phyloP scores from a whole-genome alignment of 805 yeast genomes.

The Cyberlindnera mississippiensis region DNA sequence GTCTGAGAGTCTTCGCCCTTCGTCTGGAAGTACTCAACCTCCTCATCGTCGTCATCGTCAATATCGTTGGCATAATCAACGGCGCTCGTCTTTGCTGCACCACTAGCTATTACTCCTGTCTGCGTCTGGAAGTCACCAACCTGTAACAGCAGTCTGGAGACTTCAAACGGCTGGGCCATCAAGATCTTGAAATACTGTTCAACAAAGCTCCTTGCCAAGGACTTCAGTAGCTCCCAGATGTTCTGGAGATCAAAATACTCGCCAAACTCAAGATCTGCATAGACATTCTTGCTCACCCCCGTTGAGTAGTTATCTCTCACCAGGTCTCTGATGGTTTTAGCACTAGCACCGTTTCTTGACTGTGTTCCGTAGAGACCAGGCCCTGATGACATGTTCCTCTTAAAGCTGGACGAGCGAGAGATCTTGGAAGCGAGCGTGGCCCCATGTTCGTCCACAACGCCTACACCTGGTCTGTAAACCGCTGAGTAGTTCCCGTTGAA shows the following conservation, averaged over 20 bases:
- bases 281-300: conserved; percentile 26
- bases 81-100: conserved; percentile 4
- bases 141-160: conserved; percentile 72
- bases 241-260: conserved; percentile 62
- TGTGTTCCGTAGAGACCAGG: conserved; percentile 10
- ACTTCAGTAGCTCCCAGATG: conserved; percentile 51
- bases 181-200: conserved; percentile 67
- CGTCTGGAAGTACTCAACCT: conserved; percentile 39
- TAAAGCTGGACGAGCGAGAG: conserved; percentile 24
- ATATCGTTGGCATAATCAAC: conserved; percentile 30
- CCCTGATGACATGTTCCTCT: conserved; percentile 10
- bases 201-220: conserved; percentile 56
- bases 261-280: conserved; percentile 53
- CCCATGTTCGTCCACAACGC: conserved; percentile 49
- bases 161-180: conserved; percentile 85
- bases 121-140: conserved; percentile 57
- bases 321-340: conserved; percentile 20
- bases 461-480: conserved; percentile 56
- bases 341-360: conserved; percentile 5
- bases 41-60: conserved; percentile 38
- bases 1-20: conserved; percentile 20
- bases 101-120: conserved; percentile 1
- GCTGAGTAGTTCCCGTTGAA: conserved; percentile 64
- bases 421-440: conserved; percentile 37
- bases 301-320: conserved; percentile 23